Base-by-base conservation (phyloP, 1,139 yeast genomes). In the Saccharomyces hybrid region DNA sequence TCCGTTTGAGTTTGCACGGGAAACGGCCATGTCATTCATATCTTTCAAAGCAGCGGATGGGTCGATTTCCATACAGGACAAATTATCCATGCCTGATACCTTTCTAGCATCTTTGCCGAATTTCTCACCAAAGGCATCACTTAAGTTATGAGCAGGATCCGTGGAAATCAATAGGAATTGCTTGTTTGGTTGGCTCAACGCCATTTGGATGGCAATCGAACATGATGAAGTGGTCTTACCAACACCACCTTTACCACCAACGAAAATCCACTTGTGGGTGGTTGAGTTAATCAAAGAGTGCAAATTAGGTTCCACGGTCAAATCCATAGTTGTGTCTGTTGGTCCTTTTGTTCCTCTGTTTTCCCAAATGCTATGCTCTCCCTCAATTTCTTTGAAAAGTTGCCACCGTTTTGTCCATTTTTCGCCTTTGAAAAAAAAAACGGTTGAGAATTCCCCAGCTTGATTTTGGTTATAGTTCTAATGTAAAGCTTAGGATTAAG, bases 241-340 rank as follows among this genome's bases (percentile, higher is more conserved):
- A 44, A 93, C 99, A 73, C 99, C 99, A 70, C 99, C 99, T 77
- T 93, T 93, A 65, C 99, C 99, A 59, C 99, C 99, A 47, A 91
- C 98, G 68, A 93, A 93, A 61, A 93, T 87, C 99, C 99, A 93
- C 68, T 88, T 88, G 66, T 93, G 80, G 16, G 93, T 74, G 47
- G 74, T 86, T 61, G 86, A 89, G 32, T 76, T 67, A 52, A 86
- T 75, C 53, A 86, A 73, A 27, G 87, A 82, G 63, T 81, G 81
- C 62, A 86, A 78, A 38, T 86, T 83, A 58, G 91, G 89, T 63
- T 85, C 91, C 46, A 78, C 78, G 53, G 70, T 68, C 51, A 75
- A 69, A 53, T 75, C 78, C 63, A 66, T 64, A 34, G 34, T 48
- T 47, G 4, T 11, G 2, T 28, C 27, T 48, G 47, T 8, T 32